These are phyloP conservation scores for Cynanchum wilfordii DNA, from an alignment of 257 asterid species.

Conservation along the genomic window DNA sequence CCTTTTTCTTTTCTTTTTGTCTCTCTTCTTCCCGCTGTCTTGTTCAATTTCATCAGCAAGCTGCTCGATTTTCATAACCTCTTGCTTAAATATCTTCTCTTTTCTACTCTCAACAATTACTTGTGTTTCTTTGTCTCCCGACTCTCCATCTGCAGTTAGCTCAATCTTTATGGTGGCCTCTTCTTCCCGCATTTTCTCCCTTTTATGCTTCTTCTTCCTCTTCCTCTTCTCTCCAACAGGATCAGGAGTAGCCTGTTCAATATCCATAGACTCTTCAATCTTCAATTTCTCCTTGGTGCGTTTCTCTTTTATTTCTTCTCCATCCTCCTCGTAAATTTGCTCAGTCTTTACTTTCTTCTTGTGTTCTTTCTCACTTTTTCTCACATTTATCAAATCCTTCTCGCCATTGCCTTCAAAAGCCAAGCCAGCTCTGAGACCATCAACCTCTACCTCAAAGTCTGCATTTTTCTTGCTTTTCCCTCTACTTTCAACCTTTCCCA, in stretches of 20 bases:
- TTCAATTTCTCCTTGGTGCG: not conserved
- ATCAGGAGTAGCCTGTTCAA: not conserved
- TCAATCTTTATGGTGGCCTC: slow-evolving; percentile 1
- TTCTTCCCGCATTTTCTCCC: not conserved
- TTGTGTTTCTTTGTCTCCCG: not conserved
- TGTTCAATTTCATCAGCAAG: slow-evolving; percentile 1
- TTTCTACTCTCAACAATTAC: not conserved
- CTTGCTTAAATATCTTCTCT: not conserved
- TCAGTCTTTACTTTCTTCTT: not conserved
- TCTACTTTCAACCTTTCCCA: not conserved
- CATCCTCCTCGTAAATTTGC: not conserved
- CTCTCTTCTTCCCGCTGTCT: slow-evolving; percentile 7
- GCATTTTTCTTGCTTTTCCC: not conserved
- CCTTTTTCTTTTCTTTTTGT: slow-evolving; percentile 19
- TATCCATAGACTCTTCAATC: not conserved
- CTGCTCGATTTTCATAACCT: not conserved
- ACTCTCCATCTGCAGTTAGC: not conserved
- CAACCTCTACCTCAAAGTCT: not conserved
- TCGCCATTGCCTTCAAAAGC: not conserved
- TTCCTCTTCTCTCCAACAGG: not conserved
- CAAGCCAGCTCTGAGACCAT: not conserved
- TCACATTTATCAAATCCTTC: not conserved
- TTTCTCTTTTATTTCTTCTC: not conserved
- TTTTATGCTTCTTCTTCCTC: not conserved
- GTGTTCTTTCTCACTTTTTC: not conserved